These are phyloP conservation scores for Chaetoceros tenuissimus DNA, from an alignment of 108 stramenopile species.

Conservation along the genomic window DNA sequence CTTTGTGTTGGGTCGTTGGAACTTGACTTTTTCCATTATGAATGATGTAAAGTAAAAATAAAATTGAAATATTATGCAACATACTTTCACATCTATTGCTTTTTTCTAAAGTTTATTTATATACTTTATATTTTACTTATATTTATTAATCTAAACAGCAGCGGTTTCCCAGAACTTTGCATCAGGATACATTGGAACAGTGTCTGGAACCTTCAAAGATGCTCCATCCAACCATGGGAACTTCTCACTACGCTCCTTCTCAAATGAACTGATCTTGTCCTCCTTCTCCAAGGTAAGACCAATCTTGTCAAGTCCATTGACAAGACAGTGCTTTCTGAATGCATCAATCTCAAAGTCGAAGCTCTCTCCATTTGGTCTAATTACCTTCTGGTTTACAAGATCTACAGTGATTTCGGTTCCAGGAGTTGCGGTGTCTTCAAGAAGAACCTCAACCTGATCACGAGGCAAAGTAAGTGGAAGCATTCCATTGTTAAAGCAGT, in stretches of 20 bases:
- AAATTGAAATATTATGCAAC: no score
- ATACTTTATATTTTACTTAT: not conserved
- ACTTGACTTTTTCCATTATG: no score
- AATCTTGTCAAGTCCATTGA: conserved; percentile 92
- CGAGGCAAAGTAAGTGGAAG: conserved; percentile 76
- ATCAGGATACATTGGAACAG: conserved; percentile 74
- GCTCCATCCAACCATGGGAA: conserved; percentile 93
- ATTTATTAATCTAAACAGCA: conserved; percentile 12
- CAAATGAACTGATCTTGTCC: conserved; percentile 75
- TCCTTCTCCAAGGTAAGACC: conserved; percentile 85
- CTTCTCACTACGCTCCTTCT: conserved; percentile 47
- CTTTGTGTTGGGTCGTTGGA: no score
- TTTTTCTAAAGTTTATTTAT: no score
- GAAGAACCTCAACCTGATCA: conserved; percentile 59
- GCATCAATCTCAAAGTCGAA: conserved; percentile 83
- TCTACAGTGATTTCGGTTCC: conserved; percentile 80
- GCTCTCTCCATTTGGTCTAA: conserved; percentile 70
- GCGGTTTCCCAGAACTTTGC: conserved; percentile 56
- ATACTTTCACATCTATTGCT: no score
- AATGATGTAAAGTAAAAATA: no score
- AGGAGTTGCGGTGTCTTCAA: conserved; percentile 60
- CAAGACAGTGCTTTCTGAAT: conserved; percentile 83
- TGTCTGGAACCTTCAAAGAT: conserved; percentile 74
- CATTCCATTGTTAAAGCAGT: conserved; percentile 97
- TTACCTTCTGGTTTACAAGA: conserved; percentile 80